A percentile compares a stretch with the other conserved stretches of the same genome.
phyloP scores from a whole-genome alignment of 202 grass and related monocot species.

The Tripidium arundinaceum region DNA sequence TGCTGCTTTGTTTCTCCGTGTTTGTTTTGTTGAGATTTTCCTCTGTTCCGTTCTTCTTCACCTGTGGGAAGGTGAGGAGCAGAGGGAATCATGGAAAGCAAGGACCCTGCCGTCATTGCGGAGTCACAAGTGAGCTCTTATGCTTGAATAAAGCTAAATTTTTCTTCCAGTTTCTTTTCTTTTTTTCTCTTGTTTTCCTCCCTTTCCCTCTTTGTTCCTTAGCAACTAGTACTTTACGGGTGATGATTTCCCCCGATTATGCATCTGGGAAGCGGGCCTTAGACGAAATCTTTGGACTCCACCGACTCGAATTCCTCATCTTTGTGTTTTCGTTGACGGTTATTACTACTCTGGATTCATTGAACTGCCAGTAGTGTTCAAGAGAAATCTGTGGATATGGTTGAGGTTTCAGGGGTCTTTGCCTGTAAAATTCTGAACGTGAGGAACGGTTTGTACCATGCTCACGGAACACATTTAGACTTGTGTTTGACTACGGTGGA shows the following conservation, averaged over 20 bases:
- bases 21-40: conserved; percentile 33
- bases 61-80: conserved; percentile 40
- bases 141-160: conserved; percentile 47
- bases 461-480: conserved; percentile 23
- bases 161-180: conserved; percentile 21
- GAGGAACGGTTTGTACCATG: conserved; percentile 25
- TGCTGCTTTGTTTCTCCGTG: conserved; percentile 27
- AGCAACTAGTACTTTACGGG: conserved; percentile 17
- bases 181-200: conserved; percentile 24
- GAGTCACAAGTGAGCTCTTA: conserved; percentile 99
- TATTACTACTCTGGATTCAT: conserved; percentile 16
- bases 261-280: conserved; percentile 40
- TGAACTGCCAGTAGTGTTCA: conserved; percentile 5
- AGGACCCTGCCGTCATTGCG: conserved; percentile 97
- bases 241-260: conserved; percentile 36
- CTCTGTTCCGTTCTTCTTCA: conserved; percentile 32
- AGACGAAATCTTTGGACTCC: conserved; percentile 30
- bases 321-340: conserved; percentile 7
- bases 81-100: conserved; percentile 81
- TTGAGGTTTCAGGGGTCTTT: conserved; percentile 7
- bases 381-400: conserved; percentile 19
- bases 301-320: conserved; percentile 24
- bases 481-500: conserved; percentile 17
- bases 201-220: conserved; percentile 27
- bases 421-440: conserved; percentile 26